phyloP scores from a whole-genome alignment of 805 yeast genomes.

The Candida germanica region DNA sequence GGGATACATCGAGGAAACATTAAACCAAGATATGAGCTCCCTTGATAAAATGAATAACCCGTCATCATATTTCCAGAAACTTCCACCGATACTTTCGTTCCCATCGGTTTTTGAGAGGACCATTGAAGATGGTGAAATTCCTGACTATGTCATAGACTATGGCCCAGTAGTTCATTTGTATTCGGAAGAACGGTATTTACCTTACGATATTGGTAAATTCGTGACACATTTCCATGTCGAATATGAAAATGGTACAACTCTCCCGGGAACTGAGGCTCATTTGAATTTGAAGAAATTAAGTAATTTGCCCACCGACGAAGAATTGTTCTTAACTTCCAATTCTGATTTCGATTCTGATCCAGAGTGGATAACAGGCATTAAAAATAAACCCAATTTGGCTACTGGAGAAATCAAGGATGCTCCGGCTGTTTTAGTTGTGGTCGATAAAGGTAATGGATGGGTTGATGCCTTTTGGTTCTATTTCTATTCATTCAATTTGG shows the following conservation, averaged over 20 bases:
- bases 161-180: constrained; percentile 83
- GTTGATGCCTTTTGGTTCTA: constrained; percentile 96
- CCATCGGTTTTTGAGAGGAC: constrained; percentile 36
- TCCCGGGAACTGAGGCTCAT: constrained; percentile 29
- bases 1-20: not conserved
- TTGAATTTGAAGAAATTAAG: constrained; percentile 27
- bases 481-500: constrained; percentile 89
- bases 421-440: constrained; percentile 77
- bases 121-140: constrained; percentile 53
- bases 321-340: constrained; percentile 60
- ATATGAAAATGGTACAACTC: constrained; percentile 46
- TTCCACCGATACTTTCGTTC: constrained; percentile 36
- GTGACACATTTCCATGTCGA: constrained; percentile 64
- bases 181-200: constrained; percentile 83
- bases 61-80: constrained; percentile 21
- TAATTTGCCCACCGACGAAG: constrained; percentile 22
- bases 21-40: constrained; percentile 10
- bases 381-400: constrained; percentile 64
- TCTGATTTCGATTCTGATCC: constrained; percentile 71
- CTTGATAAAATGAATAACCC: constrained; percentile 21
- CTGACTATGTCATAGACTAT: constrained; percentile 57
- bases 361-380: constrained; percentile 77
- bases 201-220: constrained; percentile 73
- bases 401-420: constrained; percentile 73
- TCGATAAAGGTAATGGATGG: constrained; percentile 92